Base-by-base conservation (phyloP, 192 early-diverging fungal species). In the Ambispora gerdemannii region DNA sequence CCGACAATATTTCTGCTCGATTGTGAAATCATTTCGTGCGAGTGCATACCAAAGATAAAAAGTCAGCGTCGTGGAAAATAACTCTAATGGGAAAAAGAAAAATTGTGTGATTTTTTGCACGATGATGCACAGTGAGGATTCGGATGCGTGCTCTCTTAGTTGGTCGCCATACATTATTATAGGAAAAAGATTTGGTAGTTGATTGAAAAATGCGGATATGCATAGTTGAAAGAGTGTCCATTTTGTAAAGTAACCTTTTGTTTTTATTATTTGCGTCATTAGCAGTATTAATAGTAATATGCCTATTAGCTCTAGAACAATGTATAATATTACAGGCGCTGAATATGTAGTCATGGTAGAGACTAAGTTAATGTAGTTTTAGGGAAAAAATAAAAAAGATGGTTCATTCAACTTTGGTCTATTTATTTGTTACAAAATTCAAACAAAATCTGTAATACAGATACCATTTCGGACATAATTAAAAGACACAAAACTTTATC, bases 21-120 rank as follows among this genome's bases (percentile, higher is more conserved):
- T 51, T 3, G 25, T 20, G 1, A 50, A 4, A n/a, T 50, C 49
- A 28, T 6, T 31, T 19, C 19, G 22, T 7, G 30, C 19, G 4
- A 66, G 50, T 3, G 63, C 36, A n/a, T 66, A 50, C 63, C 63
- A 66, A n/a, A 66, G 30, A 50, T 66, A 66, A 51, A 66, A 66
- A 20, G 43, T 25, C 27, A 60, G 33, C 33, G 20, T 17, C 2
- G n/a, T 3, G 4, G 58, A 32, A 15, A 60, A 32, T 32, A 32
- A 32, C 3, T 60, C 2, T 0, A n/a, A 32, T 1, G 58, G 58
- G 33, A 19, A 19, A 30, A 32, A 10, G 0, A 60, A 60, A 60
- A 60, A 32, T 32, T 10, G 1, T 32, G 7, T 60, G 10, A 60
- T 33, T 32, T 60, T 60, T 17, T 60, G 58, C 28, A 11, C 24